Conservation (phyloP, 306 rosid species). For the Quercus wislizeni region DNA sequence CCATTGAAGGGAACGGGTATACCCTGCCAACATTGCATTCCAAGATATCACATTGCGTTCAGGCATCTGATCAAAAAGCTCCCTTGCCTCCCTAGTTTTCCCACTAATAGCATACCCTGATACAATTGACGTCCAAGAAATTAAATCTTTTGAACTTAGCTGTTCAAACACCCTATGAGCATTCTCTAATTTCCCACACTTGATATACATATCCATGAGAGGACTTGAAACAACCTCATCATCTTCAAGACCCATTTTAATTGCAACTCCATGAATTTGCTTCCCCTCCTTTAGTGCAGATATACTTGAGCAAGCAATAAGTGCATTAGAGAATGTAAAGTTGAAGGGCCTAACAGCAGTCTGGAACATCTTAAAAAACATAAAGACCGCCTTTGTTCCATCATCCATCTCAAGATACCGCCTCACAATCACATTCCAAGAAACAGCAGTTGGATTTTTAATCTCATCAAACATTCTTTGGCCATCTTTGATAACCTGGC, state of each 20-base stretch:
- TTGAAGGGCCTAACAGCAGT: slow-evolving; percentile 44
- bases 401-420: slow-evolving; percentile 67
- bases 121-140: slow-evolving; percentile 72
- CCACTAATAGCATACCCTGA: slow-evolving; percentile 63
- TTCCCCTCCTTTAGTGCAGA: slow-evolving; percentile 52
- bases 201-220: slow-evolving; percentile 58
- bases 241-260: slow-evolving; percentile 47
- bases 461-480: slow-evolving; percentile 64
- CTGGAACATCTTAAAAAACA: slow-evolving; percentile 58
- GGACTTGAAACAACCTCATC: slow-evolving; percentile 57
- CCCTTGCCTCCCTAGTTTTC: slow-evolving; percentile 51
- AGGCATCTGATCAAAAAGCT: slow-evolving; percentile 66
- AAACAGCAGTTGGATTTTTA: slow-evolving; percentile 52
- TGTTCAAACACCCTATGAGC: slow-evolving; percentile 52
- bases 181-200: slow-evolving; percentile 54
- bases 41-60: slow-evolving; percentile 71
- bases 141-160: slow-evolving; percentile 50
- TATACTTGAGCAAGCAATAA: slow-evolving; percentile 57
- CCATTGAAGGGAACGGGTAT: slow-evolving; percentile 43
- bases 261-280: slow-evolving; percentile 61
- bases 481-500: slow-evolving; percentile 47
- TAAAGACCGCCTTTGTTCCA: slow-evolving; percentile 43
- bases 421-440: slow-evolving; percentile 82
- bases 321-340: slow-evolving; percentile 63
- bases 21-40: slow-evolving; percentile 86